These are phyloP conservation scores for Leccinum disarticulatum DNA, from an alignment of 768 basidiomycete genomes.

Conservation along the genomic window DNA sequence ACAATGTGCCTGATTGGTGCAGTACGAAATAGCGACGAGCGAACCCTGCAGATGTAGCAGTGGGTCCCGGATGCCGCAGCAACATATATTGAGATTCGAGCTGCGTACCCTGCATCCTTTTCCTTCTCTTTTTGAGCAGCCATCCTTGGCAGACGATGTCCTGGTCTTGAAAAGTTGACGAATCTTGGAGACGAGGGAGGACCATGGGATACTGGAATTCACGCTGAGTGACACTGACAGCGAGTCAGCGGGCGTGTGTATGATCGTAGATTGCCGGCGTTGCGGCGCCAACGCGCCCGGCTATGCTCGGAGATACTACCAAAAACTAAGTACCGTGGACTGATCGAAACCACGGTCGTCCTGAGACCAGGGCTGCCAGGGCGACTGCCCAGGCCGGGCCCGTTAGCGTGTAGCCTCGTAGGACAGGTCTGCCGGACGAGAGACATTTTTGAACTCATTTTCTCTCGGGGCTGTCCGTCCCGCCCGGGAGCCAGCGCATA, in stretches of 20 bases:
- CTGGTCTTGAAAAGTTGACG: conserved; percentile 10
- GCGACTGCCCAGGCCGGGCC: background rate
- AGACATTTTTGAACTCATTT: conserved; percentile 9
- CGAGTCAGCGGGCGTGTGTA: background rate
- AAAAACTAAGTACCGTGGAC: background rate
- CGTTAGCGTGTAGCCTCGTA: conserved; percentile 2
- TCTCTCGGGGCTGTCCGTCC: conserved; percentile 3
- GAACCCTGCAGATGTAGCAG: conserved; percentile 53
- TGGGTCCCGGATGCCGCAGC: background rate
- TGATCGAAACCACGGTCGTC: background rate
- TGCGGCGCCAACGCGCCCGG: background rate
- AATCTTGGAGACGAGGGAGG: conserved; percentile 11
- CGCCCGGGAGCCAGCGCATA: background rate
- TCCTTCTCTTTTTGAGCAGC: conserved; percentile 83
- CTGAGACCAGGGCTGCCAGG: background rate
- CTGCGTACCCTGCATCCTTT: conserved; percentile 78
- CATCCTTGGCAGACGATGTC: conserved; percentile 64
- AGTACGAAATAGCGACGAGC: conserved; percentile 82
- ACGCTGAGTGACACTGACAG: background rate
- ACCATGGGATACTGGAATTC: conserved; percentile 13
- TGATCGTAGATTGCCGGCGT: background rate
- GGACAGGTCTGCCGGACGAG: conserved; percentile 1
- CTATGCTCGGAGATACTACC: conserved; percentile 12
- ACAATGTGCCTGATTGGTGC: conserved; percentile 63
- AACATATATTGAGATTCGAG: background rate